Evolutionary conservation across 139 green algal species (phyloP).

Genomic region (Tetraselmis chui): DNA sequence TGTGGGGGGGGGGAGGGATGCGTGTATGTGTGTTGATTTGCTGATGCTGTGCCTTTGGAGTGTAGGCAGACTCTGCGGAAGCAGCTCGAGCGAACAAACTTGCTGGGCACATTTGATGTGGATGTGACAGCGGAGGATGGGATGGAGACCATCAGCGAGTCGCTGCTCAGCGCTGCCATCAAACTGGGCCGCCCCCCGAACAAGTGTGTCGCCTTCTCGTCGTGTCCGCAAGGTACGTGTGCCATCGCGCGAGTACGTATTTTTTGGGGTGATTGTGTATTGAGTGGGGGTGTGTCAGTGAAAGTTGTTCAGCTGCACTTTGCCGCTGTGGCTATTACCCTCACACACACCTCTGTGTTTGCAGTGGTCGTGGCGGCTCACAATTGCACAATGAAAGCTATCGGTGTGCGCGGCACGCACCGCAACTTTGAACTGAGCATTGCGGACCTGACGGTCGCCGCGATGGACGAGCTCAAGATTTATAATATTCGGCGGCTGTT

Average conservation of each 20-base stretch:
- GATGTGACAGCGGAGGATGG: slow-evolving; percentile 72
- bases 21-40: too few species aligned
- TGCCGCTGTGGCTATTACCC: too few species aligned
- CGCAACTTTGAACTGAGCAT: slow-evolving; percentile 50
- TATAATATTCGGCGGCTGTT: slow-evolving; percentile 79
- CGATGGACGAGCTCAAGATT: slow-evolving; percentile 64
- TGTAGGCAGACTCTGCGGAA: neutral
- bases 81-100: neutral
- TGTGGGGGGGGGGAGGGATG: too few species aligned
- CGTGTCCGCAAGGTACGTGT: neutral
- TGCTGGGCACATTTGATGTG: neutral
- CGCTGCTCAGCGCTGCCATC: slow-evolving; percentile 69
- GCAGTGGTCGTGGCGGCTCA: slow-evolving; percentile 53
- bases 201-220: slow-evolving; percentile 72
- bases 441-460: slow-evolving; percentile 72
- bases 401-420: slow-evolving; percentile 41
- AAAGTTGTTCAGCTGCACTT: too few species aligned
- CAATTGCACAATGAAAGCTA: slow-evolving; percentile 84
- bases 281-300: too few species aligned
- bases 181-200: slow-evolving; percentile 73
- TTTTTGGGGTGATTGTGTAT: too few species aligned
- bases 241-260: too few species aligned
- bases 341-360: too few species aligned
- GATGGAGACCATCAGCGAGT: slow-evolving; percentile 70
- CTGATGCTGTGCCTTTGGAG: too few species aligned